Conservation (phyloP, 140 eudicot species). For the Stevia rebaudiana region DNA sequence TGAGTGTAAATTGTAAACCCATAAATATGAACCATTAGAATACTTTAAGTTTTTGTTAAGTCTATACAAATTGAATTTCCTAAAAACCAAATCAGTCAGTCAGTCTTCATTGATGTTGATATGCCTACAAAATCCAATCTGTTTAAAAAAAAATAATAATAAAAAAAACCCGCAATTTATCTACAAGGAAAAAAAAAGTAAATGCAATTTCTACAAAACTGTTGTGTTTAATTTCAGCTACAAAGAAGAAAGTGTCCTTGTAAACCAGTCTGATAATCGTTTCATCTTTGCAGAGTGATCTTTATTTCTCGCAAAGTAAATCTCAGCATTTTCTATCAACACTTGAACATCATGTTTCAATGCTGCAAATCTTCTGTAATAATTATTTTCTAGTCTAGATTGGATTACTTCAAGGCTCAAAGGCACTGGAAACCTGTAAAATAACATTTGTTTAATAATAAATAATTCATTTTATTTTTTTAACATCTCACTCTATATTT, state of each 20-base stretch:
- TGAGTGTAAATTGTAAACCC: no score
- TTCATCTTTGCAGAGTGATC: constrained; percentile 42
- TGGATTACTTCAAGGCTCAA: constrained; percentile 65
- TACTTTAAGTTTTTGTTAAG: no score
- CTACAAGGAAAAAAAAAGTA: not conserved
- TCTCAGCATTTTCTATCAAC: constrained; percentile 54
- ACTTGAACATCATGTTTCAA: constrained; percentile 71
- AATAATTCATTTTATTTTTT: not conserved
- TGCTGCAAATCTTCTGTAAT: constrained; percentile 79
- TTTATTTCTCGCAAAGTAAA: constrained; percentile 44
- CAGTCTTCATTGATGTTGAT: no score
- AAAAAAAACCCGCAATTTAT: no score
- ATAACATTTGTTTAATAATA: not conserved
- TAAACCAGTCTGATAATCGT: constrained; percentile 68
- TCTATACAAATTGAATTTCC: no score
- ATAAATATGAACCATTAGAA: no score
- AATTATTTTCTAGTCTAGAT: constrained; percentile 66
- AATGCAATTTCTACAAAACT: constrained; percentile 53
- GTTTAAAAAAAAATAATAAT: not conserved
- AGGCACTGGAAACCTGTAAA: constrained; percentile 87
- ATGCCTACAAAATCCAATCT: not conserved
- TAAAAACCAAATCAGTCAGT: no score
- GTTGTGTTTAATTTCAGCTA: constrained; percentile 37
- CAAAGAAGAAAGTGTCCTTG: constrained; percentile 45
- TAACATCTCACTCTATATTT: no score